Evolutionary conservation across 805 yeast genomes (phyloP), one percentile per base, ranked within the genome.

Genomic region (Yarrowia deformans): DNA sequence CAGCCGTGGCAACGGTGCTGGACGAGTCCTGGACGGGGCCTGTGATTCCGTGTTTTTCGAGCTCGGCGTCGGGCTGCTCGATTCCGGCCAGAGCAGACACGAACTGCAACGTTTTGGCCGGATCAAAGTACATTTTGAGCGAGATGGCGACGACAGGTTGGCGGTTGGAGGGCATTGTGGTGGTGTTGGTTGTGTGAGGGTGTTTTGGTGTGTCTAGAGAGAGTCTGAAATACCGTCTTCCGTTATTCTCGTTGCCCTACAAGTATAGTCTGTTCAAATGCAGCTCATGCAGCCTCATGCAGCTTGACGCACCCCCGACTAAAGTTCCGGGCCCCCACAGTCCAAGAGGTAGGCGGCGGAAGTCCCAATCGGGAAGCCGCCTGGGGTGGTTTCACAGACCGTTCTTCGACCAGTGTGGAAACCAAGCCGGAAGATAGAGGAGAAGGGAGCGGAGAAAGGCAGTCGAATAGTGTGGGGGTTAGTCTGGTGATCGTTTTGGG

Each of bases 101-200:
- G 10, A 48, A 63, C 39, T 63, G 46, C 56, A 48, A 40, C 43
- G 68, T 49, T 29, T 48, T 49, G 56, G 56, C 55, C 19, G 68
- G 68, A 32, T 49, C 56, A 49, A 63, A 63, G 56, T 48, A 63
- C 68, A 63, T 63, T 48, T 63, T 63, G 39, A 63, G 56, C 29
- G 68, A 63, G 29, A 63, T 63, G 37, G 68, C 68, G 14, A 63
- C 68, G n/a, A 63, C 68, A 13, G 56, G 56, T 29, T 63, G 55
- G 8, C 68, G 45, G n/a, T n/a, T n/a, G n/a, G n/a, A n/a, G 1
- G 39, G 18, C 29, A 43, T 42, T 32, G 40, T 8, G 9, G 49
- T 23, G 35, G 14, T 16, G 6, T 12, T 29, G 10, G 34, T 23
- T 23, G 29, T 23, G 8, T 19, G 32, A 35, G 23, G 37, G 48